Percentiles rank a stretch among this genome's conserved stretches.
Conservation (phyloP, 768 basidiomycete genomes). For the Mycena maculata region DNA sequence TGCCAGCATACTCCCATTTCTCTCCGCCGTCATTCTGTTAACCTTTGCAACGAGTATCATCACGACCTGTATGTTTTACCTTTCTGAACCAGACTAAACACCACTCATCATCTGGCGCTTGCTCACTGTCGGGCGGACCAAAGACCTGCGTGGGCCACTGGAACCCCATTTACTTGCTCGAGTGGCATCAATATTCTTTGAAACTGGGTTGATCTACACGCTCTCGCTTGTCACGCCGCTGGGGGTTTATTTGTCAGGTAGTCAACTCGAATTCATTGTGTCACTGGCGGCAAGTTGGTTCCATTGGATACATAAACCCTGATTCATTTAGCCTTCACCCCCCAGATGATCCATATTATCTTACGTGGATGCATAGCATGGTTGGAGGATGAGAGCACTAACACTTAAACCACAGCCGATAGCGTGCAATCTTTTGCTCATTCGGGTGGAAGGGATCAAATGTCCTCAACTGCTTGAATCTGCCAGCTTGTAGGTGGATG, state of each 20-base stretch:
- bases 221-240: slow-evolving; percentile 19
- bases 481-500: not conserved
- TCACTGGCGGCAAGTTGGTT: slow-evolving; percentile 12
- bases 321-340: not conserved
- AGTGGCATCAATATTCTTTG: slow-evolving; percentile 17
- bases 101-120: slow-evolving; percentile 4
- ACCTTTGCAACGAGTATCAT: slow-evolving; percentile 16
- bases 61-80: slow-evolving; percentile 13
- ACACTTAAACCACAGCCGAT: slow-evolving; percentile 11
- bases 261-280: slow-evolving; percentile 19
- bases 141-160: not conserved
- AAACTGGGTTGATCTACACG: slow-evolving; percentile 24
- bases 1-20: slow-evolving; percentile 7
- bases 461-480: not conserved
- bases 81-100: not conserved
- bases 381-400: not conserved
- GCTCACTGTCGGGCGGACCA: not conserved
- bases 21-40: slow-evolving; percentile 10
- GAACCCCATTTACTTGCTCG: slow-evolving; percentile 7
- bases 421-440: slow-evolving; percentile 25
- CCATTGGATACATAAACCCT: not conserved
- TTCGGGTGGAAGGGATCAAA: slow-evolving; percentile 12
- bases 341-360: slow-evolving; percentile 19
- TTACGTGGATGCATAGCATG: not conserved
- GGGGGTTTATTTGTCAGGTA: slow-evolving; percentile 12